Evolutionary conservation across 371 early-diverging fungal species (phyloP).

Genomic region (Lichtheimia ornata): DNA sequence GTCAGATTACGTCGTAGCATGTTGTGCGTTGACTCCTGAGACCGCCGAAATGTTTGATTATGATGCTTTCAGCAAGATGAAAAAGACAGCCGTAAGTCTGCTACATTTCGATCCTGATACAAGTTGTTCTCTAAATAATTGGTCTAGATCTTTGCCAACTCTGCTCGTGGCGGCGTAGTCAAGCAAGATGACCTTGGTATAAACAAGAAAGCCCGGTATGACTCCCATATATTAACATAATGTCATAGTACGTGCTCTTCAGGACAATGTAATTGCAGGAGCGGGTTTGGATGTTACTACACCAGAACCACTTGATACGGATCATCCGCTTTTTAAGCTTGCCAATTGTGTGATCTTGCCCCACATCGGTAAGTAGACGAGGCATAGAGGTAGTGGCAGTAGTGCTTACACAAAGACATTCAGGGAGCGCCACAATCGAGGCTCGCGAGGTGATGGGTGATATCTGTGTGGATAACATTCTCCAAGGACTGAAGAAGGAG

Average conservation of each 20-base stretch:
- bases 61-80: conserved; percentile 71
- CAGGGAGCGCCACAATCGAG: conserved; percentile 80
- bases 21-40: conserved; percentile 68
- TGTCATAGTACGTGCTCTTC: conserved; percentile 56
- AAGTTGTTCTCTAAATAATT: background rate
- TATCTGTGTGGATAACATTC: conserved; percentile 37
- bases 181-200: conserved; percentile 70
- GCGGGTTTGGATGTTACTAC: conserved; percentile 88
- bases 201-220: background rate
- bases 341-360: conserved; percentile 73
- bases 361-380: conserved; percentile 50
- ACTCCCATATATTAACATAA: background rate
- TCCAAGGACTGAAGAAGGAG: conserved; percentile 25
- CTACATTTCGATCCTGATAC: background rate
- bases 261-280: conserved; percentile 58
- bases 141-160: conserved; percentile 75
- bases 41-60: conserved; percentile 72
- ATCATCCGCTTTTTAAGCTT: conserved; percentile 62
- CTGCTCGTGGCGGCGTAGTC: conserved; percentile 80
- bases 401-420: background rate
- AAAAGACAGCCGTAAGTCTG: conserved; percentile 56
- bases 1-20: conserved; percentile 73
- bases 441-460: conserved; percentile 81
- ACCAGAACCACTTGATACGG: conserved; percentile 79
- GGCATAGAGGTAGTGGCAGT: background rate